Percentiles rank a stretch among this genome's conserved stretches.
Conservation (phyloP, 2,329 filamentous ascomycete species). For the Fusarium equiseti region DNA sequence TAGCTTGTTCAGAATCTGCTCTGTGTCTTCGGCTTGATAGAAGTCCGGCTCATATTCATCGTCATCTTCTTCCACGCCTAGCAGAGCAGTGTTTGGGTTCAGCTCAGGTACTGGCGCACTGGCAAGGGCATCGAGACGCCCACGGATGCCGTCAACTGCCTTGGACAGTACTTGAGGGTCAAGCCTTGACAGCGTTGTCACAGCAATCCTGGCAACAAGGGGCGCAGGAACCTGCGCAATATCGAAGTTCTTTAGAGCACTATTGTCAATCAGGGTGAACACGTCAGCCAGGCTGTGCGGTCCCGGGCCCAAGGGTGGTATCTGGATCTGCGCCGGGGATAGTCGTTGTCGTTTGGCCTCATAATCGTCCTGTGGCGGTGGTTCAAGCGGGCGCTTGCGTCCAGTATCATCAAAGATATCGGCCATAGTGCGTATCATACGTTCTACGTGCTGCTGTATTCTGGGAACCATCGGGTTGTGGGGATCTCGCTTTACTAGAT, state of each 20-base stretch:
- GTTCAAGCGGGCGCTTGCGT: constrained; percentile 80
- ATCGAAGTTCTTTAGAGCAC: constrained; percentile 82
- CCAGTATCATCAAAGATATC: constrained; percentile 84
- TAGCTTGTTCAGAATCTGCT: constrained; percentile 82
- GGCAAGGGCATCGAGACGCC: constrained; percentile 61
- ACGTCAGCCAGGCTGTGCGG: constrained; percentile 84
- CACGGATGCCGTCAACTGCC: constrained; percentile 75
- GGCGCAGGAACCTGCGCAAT: constrained; percentile 82
- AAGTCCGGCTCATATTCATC: constrained; percentile 91
- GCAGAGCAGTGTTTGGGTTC: constrained; percentile 69
- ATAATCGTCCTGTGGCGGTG: constrained; percentile 76
- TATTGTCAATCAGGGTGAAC: constrained; percentile 83
- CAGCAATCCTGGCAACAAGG: constrained; percentile 83
- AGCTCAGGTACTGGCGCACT: constrained; percentile 60
- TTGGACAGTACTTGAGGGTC: constrained; percentile 76
- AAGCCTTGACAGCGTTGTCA: constrained; percentile 79
- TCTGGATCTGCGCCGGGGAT: constrained; percentile 60
- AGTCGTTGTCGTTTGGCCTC: constrained; percentile 89
- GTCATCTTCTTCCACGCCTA: constrained; percentile 83
- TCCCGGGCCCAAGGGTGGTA: constrained; percentile 79
- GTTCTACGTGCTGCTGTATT: constrained; percentile 89
- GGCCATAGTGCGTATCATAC: constrained; percentile 80
- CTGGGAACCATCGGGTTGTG: constrained; percentile 79
- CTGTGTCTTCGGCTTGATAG: constrained; percentile 78
- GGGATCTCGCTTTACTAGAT: constrained; percentile 87